phyloP scores from a whole-genome alignment of 495 filamentous ascomycete species.

The Xylaria grammica region DNA sequence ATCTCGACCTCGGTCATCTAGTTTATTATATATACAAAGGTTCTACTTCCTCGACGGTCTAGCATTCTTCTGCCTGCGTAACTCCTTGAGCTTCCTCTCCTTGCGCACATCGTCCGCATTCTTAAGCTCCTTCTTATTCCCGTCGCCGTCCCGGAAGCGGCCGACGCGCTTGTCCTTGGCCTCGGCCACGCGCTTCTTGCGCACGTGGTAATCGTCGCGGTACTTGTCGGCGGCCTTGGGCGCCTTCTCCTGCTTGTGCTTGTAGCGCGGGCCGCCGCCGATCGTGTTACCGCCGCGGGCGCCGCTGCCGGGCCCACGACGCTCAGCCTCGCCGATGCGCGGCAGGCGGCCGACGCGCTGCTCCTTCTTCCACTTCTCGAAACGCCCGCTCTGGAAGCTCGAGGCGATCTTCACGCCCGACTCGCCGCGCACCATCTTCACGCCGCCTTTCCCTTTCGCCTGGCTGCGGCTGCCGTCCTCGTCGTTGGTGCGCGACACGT shows the following conservation, averaged over 20 bases:
- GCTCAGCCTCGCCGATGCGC: conserved; percentile 80
- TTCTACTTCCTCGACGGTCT: conserved; percentile 75
- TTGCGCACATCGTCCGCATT: conserved; percentile 84
- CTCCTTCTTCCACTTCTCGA: conserved; percentile 86
- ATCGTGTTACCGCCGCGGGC: conserved; percentile 39
- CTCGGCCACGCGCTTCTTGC: conserved; percentile 87
- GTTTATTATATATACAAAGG: too few relatives aligned
- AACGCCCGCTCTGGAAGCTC: conserved; percentile 88
- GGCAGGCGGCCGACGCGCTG: conserved; percentile 81
- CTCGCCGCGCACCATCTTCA: conserved; percentile 86
- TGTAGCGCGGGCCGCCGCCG: conserved; percentile 60
- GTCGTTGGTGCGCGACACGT: conserved; percentile 87
- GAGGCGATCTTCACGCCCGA: conserved; percentile 95
- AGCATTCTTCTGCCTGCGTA: conserved; percentile 84
- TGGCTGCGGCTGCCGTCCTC: conserved; percentile 86
- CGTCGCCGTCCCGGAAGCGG: conserved; percentile 68
- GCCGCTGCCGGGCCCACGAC: conserved; percentile 55
- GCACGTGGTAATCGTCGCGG: conserved; percentile 83
- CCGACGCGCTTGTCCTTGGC: conserved; percentile 84
- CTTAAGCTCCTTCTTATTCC: conserved; percentile 76
- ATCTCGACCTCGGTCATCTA: not conserved
- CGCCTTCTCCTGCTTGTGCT: conserved; percentile 81
- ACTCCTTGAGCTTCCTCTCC: conserved; percentile 74
- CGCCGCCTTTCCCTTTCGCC: conserved; percentile 72
- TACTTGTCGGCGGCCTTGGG: conserved; percentile 92